Conservation (phyloP, 371 early-diverging fungal species). For the Mucor saturninus region DNA sequence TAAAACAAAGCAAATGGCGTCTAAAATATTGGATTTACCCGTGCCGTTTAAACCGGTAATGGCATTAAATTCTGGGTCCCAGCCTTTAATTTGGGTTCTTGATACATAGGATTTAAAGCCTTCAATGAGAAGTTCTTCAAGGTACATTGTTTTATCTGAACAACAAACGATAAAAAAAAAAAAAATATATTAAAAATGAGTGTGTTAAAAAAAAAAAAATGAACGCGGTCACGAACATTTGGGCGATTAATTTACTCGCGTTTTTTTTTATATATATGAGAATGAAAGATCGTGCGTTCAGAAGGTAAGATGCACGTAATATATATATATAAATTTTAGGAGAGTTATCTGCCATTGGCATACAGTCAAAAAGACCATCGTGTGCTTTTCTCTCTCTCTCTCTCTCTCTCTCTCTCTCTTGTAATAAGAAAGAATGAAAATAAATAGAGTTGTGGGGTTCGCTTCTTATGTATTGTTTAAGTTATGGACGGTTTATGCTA, state of each 20-base stretch:
- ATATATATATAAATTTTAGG: neutral
- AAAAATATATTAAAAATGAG: neutral
- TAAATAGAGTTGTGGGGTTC: no score
- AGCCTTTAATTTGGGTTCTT: constrained; percentile 92
- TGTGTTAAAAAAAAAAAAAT: neutral
- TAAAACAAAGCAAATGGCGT: constrained; percentile 99
- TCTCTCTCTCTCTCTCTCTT: no score
- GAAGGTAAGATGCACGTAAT: neutral
- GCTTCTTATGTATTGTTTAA: no score
- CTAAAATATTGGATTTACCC: constrained; percentile 99
- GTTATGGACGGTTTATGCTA: no score
- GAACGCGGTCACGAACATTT: neutral
- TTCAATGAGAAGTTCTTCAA: constrained; percentile 96
- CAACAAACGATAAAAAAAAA: neutral
- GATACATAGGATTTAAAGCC: constrained; percentile 98
- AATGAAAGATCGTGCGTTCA: neutral
- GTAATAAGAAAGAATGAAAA: no score
- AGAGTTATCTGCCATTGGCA: neutral
- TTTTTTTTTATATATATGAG: neutral
- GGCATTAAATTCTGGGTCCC: constrained; percentile 98
- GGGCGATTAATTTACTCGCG: neutral
- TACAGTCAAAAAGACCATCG: no score
- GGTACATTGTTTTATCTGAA: constrained; percentile 66
- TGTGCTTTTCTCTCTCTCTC: no score
- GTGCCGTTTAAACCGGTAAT: constrained; percentile 99